Base-by-base conservation (phyloP, 140 eudicot species). In the Anethum foeniculum region DNA sequence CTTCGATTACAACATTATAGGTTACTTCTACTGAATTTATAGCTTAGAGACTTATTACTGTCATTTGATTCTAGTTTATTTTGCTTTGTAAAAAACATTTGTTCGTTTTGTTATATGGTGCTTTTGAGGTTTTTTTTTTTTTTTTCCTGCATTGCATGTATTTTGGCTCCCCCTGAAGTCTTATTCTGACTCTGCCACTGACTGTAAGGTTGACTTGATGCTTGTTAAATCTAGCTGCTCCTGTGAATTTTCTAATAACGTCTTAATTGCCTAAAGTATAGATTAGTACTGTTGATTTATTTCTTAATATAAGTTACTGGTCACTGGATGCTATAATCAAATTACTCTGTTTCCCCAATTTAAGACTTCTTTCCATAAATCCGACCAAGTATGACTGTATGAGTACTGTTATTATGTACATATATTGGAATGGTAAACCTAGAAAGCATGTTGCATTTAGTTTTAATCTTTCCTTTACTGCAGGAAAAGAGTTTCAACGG, bases 401-500 rank as follows among this genome's bases (percentile, higher is more conserved):
- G 21, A 8, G 7, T 6, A 30, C 5, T 65, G 19, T 30, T 30
- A 30, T 67, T 4, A 67, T 67, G 8, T 28, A 67, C 15, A 23
- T 39, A 65, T 28, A 15, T 34, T 28, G 75, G 71, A 9, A 32
- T 34, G 38, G 16, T 32, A 30, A 69, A 69, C 10, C 25, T 28
- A 13, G 36, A 69, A 69, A 69, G 9, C 23, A 14, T 30, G n/a
- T 7, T 71, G 10, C 14, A 71, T 32, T 19, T 71, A 9, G 41
- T 15, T 71, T 34, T 71, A 38, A 71, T 76, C 46, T 82, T 73
- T 77, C 19, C 25, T 51, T 6, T 39, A 78, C 79, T 86, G 86
- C 88, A 93, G 97, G 91, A 48, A 88, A 85, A 77, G 94, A 93
- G 83, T 89, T 93, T 82, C 91, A 90, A 38, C 80, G 96, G 67